phyloP scores from a whole-genome alignment of 208 protist genomes.

The Blechomonas ayalai region DNA sequence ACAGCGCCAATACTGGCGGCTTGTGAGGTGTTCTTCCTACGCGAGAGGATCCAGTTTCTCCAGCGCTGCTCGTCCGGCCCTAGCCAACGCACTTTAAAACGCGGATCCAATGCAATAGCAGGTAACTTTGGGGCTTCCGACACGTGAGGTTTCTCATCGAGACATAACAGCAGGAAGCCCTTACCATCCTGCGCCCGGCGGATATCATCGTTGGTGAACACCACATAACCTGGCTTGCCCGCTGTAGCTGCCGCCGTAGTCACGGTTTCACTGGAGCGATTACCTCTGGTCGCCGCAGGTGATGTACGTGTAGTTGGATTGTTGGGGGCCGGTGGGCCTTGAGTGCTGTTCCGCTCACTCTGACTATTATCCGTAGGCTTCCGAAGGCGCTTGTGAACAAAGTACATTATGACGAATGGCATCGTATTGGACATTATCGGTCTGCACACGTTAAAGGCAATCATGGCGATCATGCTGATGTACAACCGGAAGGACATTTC shows the following conservation, averaged over 20 bases:
- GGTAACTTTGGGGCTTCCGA: slow-evolving; percentile 25
- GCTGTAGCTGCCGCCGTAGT: slow-evolving; percentile 1
- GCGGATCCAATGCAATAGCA: slow-evolving; percentile 31
- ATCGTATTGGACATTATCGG: slow-evolving; percentile 33
- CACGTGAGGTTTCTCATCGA: slow-evolving; percentile 12
- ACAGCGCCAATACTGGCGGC: not conserved
- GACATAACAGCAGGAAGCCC: slow-evolving; percentile 66
- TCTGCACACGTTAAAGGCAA: slow-evolving; percentile 22
- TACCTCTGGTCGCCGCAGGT: not conserved
- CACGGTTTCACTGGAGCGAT: not conserved
- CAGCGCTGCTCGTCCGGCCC: slow-evolving; percentile 29
- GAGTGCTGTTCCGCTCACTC: too few relatives aligned
- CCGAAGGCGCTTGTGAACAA: slow-evolving; percentile 47
- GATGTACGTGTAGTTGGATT: too few relatives aligned
- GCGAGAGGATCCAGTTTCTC: slow-evolving; percentile 44
- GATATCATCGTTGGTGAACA: slow-evolving; percentile 48
- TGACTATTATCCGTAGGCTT: too few relatives aligned
- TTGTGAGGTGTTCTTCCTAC: slow-evolving; percentile 15
- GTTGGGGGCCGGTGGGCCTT: too few relatives aligned
- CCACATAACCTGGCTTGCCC: slow-evolving; percentile 1
- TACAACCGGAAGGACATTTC: slow-evolving; percentile 37
- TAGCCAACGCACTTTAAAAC: slow-evolving; percentile 64
- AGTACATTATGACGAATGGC: slow-evolving; percentile 74
- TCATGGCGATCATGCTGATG: slow-evolving; percentile 34
- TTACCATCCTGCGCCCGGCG: slow-evolving; percentile 35